Conservation (phyloP, 768 basidiomycete genomes). For the Dioszegia crocea region DNA sequence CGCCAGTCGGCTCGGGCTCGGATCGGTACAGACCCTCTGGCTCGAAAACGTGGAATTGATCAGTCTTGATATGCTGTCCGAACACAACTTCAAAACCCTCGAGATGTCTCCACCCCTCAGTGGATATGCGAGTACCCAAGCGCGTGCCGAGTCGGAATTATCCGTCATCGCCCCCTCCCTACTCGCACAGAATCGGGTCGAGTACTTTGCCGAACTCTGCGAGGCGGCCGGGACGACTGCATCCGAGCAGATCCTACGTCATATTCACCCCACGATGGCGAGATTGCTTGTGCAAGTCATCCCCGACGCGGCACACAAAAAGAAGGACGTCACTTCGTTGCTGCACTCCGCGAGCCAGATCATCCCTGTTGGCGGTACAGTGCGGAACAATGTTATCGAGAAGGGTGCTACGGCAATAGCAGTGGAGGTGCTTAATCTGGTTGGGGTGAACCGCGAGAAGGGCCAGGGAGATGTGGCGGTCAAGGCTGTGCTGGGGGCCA, state of each 20-base stretch:
- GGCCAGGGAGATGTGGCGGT: not conserved
- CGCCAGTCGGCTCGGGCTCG: conserved; percentile 65
- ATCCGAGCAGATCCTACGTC: not conserved
- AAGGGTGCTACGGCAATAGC: not conserved
- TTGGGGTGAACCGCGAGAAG: not conserved
- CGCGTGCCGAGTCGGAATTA: conserved; percentile 67
- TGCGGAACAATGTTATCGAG: not conserved
- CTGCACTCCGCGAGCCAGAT: not conserved
- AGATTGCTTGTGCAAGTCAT: not conserved
- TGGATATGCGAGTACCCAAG: conserved; percentile 66
- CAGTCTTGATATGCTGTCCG: conserved; percentile 55
- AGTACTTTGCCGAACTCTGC: not conserved
- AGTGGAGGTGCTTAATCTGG: not conserved
- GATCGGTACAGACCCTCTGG: conserved; percentile 62
- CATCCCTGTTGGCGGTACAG: not conserved
- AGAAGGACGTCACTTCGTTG: not conserved
- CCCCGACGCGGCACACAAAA: not conserved
- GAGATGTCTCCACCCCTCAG: conserved; percentile 66
- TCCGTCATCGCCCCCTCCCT: conserved; percentile 65
- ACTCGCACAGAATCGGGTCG: not conserved
- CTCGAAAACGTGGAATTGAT: conserved; percentile 73
- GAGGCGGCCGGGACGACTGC: not conserved
- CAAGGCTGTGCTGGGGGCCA: not conserved
- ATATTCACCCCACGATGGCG: conserved; percentile 3
- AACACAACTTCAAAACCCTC: conserved; percentile 50